phyloP scores from a whole-genome alignment of 768 basidiomycete species.

The Amanita pallidorosea region DNA sequence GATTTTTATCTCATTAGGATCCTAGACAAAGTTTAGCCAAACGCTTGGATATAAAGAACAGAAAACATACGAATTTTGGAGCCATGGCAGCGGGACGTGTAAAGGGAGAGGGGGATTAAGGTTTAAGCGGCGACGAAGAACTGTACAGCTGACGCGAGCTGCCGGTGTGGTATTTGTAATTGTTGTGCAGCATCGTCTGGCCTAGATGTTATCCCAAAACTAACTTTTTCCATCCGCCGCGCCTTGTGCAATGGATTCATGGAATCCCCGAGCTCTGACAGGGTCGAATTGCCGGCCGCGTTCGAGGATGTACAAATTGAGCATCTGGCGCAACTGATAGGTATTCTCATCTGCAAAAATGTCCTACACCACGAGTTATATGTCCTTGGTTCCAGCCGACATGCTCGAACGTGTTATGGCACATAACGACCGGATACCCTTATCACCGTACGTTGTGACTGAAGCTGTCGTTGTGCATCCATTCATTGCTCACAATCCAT shows the following conservation, averaged over 20 bases:
- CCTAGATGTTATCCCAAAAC: background rate
- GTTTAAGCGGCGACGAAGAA: constrained; percentile 42
- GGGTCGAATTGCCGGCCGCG: constrained; percentile 69
- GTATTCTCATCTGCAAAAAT: constrained; percentile 27
- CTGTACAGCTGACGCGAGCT: constrained; percentile 38
- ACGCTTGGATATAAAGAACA: background rate
- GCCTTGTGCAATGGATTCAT: constrained; percentile 70
- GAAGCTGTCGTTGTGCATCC: constrained; percentile 7
- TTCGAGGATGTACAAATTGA: constrained; percentile 84
- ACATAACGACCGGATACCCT: constrained; percentile 93
- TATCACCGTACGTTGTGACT: constrained; percentile 56
- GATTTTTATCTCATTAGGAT: constrained; percentile 97
- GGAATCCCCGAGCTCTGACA: constrained; percentile 57
- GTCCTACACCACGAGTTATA: constrained; percentile 1
- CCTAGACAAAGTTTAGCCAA: constrained; percentile 32
- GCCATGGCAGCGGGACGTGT: constrained; percentile 14
- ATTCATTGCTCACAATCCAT: constrained; percentile 7
- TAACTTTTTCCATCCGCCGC: constrained; percentile 3
- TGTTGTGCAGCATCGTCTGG: constrained; percentile 22
- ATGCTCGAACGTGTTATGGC: constrained; percentile 93
- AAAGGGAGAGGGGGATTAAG: constrained; percentile 22
- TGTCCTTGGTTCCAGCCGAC: constrained; percentile 49
- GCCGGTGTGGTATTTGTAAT: constrained; percentile 19
- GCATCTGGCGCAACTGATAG: constrained; percentile 79
- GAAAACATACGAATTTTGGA: constrained; percentile 36